These are phyloP conservation scores for Blastocrithidia nonstop DNA, from an alignment of 208 protist genomes.

Conservation along the genomic window DNA sequence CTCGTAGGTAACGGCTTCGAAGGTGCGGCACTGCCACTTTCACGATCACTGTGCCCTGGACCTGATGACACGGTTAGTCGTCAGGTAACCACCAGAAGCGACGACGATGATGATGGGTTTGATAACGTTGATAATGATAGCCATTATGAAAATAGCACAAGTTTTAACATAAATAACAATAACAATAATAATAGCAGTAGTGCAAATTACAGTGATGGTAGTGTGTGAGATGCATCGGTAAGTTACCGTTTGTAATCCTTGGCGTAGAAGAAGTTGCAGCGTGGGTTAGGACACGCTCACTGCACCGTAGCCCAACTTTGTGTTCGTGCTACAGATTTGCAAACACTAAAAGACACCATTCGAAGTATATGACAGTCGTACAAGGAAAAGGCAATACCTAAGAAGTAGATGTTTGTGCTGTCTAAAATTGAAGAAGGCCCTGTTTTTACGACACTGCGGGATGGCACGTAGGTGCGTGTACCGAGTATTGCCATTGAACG, in stretches of 20 bases:
- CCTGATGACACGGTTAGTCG: too few relatives aligned
- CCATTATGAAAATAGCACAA: too few relatives aligned
- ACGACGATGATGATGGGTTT: too few relatives aligned
- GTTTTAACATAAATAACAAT: too few relatives aligned
- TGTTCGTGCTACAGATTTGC: slow-evolving; percentile 28
- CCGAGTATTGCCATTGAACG: slow-evolving; percentile 36
- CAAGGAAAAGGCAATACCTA: slow-evolving; percentile 8
- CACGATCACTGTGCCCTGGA: slow-evolving; percentile 28
- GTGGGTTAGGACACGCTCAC: slow-evolving; percentile 45
- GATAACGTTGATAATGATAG: too few relatives aligned
- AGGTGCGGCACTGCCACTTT: slow-evolving; percentile 42
- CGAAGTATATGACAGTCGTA: slow-evolving; percentile 21
- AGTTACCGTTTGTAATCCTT: slow-evolving; percentile 32
- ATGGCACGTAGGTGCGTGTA: slow-evolving; percentile 22
- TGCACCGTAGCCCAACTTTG: slow-evolving; percentile 59
- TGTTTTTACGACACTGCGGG: slow-evolving; percentile 17
- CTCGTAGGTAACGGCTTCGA: slow-evolving; percentile 54
- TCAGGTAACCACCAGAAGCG: too few relatives aligned
- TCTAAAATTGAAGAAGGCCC: slow-evolving; percentile 20
- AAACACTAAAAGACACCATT: slow-evolving; percentile 20
- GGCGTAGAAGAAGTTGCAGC: slow-evolving; percentile 28
- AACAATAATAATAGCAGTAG: too few relatives aligned
- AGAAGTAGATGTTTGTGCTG: slow-evolving; percentile 21
- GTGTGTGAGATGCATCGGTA: slow-evolving; percentile 14
- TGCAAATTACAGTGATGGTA: too few relatives aligned